A percentile compares a stretch with the other conserved stretches of the same genome.
phyloP scores from a whole-genome alignment of 2,329 filamentous ascomycete species.

The Incumbomyces lentus region DNA sequence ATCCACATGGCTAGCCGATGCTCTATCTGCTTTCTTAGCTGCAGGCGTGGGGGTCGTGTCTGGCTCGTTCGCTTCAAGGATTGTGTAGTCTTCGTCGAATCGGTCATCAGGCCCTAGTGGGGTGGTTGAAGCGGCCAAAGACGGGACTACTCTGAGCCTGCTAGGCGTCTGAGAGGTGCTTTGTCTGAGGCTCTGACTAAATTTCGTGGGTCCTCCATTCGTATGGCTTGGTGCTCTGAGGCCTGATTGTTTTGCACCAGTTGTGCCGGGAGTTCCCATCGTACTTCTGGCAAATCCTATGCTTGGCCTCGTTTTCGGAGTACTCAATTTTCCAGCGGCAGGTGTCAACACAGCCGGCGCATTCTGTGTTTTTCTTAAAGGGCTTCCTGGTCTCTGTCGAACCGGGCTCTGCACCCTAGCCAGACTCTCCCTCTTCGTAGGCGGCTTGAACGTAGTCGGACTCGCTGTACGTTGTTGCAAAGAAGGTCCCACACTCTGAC shows the following conservation, averaged over 20 bases:
- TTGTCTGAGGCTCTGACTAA: conserved; percentile 23
- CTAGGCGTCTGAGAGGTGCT: conserved; percentile 13
- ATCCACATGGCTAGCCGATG: not conserved
- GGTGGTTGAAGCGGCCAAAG: conserved; percentile 8
- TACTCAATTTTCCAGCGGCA: conserved; percentile 11
- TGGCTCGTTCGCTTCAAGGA: conserved; percentile 43
- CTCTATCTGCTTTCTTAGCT: conserved; percentile 19
- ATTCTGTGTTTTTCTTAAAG: conserved; percentile 56
- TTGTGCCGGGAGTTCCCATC: conserved; percentile 52
- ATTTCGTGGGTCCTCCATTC: conserved; percentile 49
- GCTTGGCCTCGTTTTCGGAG: conserved; percentile 18
- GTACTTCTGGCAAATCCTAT: conserved; percentile 29
- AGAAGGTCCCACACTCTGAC: conserved; percentile 72
- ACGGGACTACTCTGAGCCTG: not conserved
- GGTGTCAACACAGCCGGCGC: conserved; percentile 39
- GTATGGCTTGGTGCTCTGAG: conserved; percentile 37
- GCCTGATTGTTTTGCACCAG: conserved; percentile 54
- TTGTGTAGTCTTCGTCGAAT: conserved; percentile 22
- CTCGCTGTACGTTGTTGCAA: conserved; percentile 44
- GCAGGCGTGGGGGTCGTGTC: conserved; percentile 34
- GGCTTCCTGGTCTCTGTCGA: conserved; percentile 79
- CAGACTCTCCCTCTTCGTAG: conserved; percentile 30
- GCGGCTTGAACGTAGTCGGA: conserved; percentile 56
- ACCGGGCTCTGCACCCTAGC: conserved; percentile 49
- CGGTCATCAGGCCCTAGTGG: conserved; percentile 24